Base-by-base conservation (phyloP, 805 yeast genomes). In the Candida awuae region DNA sequence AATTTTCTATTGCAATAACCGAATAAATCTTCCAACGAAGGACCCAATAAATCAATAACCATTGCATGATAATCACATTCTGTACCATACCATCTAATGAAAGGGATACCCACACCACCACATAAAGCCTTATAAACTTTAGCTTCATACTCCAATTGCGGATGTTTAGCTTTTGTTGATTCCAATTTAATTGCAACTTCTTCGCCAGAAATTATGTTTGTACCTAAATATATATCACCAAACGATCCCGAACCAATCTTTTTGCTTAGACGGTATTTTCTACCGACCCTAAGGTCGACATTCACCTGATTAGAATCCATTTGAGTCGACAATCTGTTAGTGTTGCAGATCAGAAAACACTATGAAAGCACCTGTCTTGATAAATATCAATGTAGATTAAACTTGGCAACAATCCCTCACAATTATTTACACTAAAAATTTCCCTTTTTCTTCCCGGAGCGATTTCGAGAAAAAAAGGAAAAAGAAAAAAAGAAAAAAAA, bases 51-150 rank as follows among this genome's bases (percentile, higher is more conserved):
- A 59, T 90, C 98, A 53, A 90, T 90, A 29, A 90, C 97, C 88
- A 90, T 81, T 29, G 97, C 96, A 61, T 88, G 85, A 58, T 86
- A 90, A 58, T 88, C 97, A 51, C 95, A 85, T 61, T 90, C 97
- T 2, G 94, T 83, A 28, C 97, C 98, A 60, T 78, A 88, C 94
- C 96, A 90, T 60, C 97, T 77, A 25, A 90, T 87, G 63, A 87
- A 88, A 3, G 98, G 97, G 42, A 90, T 87, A 23, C 98, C 97
- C 27, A 90, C 90, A 23, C 97, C 97, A 27, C 97, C 98, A 48
- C 94, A 80, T 39, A 90, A 67, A 2, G 95, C 88, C 57, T 84
- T 86, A 67, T 90, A 90, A 19, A 92, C 97, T 51, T 94, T 79
- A 13, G 97, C 95, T 63, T 90, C 98, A 59, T 90, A 92, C 56